Conservation (phyloP, 1,139 yeast genomes). For the Sugiyamaella xylanicola region DNA sequence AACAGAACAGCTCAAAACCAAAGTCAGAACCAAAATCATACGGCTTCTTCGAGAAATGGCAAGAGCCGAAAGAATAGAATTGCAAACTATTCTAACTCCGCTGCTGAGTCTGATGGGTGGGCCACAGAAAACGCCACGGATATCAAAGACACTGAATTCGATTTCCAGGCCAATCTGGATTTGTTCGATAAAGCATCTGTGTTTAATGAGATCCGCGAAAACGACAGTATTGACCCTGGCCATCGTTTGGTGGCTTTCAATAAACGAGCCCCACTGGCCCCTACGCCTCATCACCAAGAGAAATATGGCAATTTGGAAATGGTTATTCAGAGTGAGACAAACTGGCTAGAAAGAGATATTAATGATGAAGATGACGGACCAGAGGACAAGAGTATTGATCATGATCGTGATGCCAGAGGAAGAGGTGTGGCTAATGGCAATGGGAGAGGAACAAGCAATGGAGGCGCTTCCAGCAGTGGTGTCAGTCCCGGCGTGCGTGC, state of each 20-base stretch:
- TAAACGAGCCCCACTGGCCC: constrained; percentile 38
- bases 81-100: not conserved
- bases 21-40: not conserved
- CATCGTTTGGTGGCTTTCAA: constrained; percentile 78
- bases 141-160: constrained; percentile 60
- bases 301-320: constrained; percentile 73
- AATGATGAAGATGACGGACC: constrained; percentile 14
- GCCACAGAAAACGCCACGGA: constrained; percentile 56
- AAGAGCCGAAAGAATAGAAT: not conserved
- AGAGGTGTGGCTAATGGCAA: not conserved
- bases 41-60: not conserved
- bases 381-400: too few relatives aligned
- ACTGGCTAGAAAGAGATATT: constrained; percentile 16
- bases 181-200: constrained; percentile 82
- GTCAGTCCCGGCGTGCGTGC: not conserved
- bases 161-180: constrained; percentile 78
- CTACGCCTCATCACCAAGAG: constrained; percentile 21
- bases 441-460: not conserved
- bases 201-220: constrained; percentile 70
- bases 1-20: constrained; percentile 14
- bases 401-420: not conserved
- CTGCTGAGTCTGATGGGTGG: constrained; percentile 47
- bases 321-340: constrained; percentile 54
- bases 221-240: constrained; percentile 62
- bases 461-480: not conserved